A percentile compares a stretch with the other conserved stretches of the same genome.
Conservation (phyloP, 1,284 basidiomycete species). For the Ceratobasidium papillatum region DNA sequence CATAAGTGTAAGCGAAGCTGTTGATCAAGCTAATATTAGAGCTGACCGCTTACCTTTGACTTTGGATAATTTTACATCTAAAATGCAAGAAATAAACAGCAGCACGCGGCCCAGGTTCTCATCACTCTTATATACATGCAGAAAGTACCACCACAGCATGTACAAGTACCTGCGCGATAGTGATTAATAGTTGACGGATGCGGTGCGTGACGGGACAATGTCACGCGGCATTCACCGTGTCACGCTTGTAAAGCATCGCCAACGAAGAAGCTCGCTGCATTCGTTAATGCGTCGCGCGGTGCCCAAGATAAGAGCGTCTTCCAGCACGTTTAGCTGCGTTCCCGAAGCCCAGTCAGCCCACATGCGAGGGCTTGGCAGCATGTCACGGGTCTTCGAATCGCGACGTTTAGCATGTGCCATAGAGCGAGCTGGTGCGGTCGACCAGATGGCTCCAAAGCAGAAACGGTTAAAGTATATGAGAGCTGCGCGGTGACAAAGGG, state of each 20-base stretch:
- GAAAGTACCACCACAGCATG: constrained; percentile 18
- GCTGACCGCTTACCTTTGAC: not conserved
- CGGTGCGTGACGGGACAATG: not conserved
- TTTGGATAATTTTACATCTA: not conserved
- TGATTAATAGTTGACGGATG: not conserved
- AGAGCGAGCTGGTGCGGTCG: not conserved
- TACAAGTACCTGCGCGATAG: constrained; percentile 15
- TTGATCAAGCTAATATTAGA: not conserved
- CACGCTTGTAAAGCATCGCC: constrained; percentile 6
- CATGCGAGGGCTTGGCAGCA: constrained; percentile 34
- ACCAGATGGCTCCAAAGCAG: constrained; percentile 12
- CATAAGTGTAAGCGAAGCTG: not conserved
- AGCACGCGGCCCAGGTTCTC: not conserved
- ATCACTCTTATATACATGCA: not conserved
- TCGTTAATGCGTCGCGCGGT: constrained; percentile 22
- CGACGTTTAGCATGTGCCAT: constrained; percentile 28
- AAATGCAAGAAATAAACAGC: not conserved
- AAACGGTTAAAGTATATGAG: not conserved
- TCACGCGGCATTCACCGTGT: constrained; percentile 3
- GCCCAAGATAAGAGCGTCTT: constrained; percentile 26
- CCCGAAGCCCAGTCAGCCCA: constrained; percentile 16
- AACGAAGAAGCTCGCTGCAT: constrained; percentile 11
- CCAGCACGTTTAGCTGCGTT: constrained; percentile 2
- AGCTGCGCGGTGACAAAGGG: not conserved
- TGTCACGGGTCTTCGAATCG: constrained; percentile 6